Base-by-base conservation (phyloP, 2,329 filamentous ascomycete species). In the Cercospora zeina region DNA sequence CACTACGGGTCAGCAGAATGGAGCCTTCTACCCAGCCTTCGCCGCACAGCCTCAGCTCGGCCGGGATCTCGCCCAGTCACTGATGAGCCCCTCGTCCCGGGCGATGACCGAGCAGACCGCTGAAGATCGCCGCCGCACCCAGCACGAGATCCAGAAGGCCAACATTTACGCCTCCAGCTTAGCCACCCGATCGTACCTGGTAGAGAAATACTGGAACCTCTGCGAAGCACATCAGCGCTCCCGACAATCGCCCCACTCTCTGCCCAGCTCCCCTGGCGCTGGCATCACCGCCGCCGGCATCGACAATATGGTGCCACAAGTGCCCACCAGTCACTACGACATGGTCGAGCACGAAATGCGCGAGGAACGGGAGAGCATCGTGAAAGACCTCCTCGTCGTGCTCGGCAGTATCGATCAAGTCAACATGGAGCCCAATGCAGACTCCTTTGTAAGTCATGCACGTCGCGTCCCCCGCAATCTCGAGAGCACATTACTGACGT, bases 71-170 rank as follows among this genome's bases (percentile, higher is more conserved):
- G 68, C 68, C 45, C 64, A 70, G 59, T 67, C 67, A 37, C 64
- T 73, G 13, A 70, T 71, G 65, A 70, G 75, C 70, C 75, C 76
- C 39, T 66, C 65, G 2, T 73, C 72, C 45, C 69, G 68, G 10
- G 57, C 61, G 8, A 68, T 70, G 51, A 56, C 60, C n/a, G 70
- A 72, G 27, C 73, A 76, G 39, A 65, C 70, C 11, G 70, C 73
- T 1, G 77, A 79, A 62, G 71, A 77, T 39, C 76, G 79, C 5
- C 75, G 77, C 37, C 70, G 72, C 31, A 78, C 92, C 4, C 90
- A 95, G 72, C 91, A 88, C 67, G 92, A 96, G 76, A 95, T 96
- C 31, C 91, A 96, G 74, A 96, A 96, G 73, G 90, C 91, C 6
- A 96, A 96, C 74, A 90, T 96, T 39, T 91, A 93, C 72, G 86